Evolutionary conservation across 2,329 filamentous ascomycete genomes (phyloP).

Genomic region (Nemania diffusa): DNA sequence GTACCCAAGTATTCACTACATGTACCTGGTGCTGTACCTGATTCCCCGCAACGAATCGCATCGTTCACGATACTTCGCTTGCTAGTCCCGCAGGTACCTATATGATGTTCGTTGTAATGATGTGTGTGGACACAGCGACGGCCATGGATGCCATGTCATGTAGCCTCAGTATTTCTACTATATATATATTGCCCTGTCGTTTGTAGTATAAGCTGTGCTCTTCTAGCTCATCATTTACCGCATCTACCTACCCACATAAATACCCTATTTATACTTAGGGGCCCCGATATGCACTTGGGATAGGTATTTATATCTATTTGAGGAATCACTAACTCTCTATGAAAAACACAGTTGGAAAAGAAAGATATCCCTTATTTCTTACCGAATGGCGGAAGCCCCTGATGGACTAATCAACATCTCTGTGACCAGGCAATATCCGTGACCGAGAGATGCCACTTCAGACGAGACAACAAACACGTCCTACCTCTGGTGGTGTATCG

Average conservation of each 20-base stretch:
- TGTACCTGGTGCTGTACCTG: slow-evolving; percentile 11
- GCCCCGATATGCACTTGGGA: not conserved
- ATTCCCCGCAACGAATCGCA: slow-evolving; percentile 42
- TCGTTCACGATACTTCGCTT: slow-evolving; percentile 43
- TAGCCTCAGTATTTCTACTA: slow-evolving; percentile 22
- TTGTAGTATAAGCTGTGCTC: no score
- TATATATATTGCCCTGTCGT: slow-evolving; percentile 4
- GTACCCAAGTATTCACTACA: slow-evolving; percentile 42
- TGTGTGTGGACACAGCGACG: not conserved
- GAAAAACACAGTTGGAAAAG: not conserved
- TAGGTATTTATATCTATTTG: not conserved
- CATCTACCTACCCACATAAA: not conserved
- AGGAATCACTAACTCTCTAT: no score
- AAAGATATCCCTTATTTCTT: not conserved
- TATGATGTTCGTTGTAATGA: slow-evolving; percentile 33
- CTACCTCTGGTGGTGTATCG: slow-evolving; percentile 9
- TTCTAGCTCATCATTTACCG: not conserved
- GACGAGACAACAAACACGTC: slow-evolving; percentile 24
- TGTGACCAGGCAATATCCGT: not conserved
- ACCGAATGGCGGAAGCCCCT: not conserved
- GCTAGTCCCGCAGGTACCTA: slow-evolving; percentile 46
- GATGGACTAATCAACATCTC: not conserved
- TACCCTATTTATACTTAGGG: not conserved
- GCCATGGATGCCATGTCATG: slow-evolving; percentile 15
- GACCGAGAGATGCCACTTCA: not conserved